Percentiles rank a stretch among this genome's conserved stretches.
phyloP scores from a whole-genome alignment of 2,329 filamentous ascomycete species.

The Claviceps sp. region DNA sequence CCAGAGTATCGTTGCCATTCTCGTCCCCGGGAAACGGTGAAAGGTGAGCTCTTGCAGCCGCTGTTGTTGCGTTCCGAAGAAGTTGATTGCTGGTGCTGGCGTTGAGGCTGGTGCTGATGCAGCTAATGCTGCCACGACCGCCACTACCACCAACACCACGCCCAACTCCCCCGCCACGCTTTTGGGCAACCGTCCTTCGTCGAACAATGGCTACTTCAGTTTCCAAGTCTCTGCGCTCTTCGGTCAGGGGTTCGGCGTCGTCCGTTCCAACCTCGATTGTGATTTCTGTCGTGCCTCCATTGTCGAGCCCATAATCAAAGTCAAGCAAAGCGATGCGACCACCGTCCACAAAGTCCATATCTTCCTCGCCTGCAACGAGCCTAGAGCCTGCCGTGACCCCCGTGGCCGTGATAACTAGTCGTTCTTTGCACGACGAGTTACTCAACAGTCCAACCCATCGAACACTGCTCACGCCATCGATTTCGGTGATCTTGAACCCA shows the following conservation, averaged over 20 bases:
- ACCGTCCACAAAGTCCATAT: slow-evolving; percentile 63
- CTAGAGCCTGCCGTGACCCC: slow-evolving; percentile 49
- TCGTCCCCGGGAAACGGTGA: slow-evolving; percentile 15
- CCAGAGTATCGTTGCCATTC: slow-evolving; percentile 38
- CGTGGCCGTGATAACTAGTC: slow-evolving; percentile 57
- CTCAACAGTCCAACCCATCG: slow-evolving; percentile 55
- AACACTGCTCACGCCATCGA: slow-evolving; percentile 52
- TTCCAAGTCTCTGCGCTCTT: slow-evolving; percentile 61
- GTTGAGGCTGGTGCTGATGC: not conserved
- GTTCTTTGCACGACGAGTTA: slow-evolving; percentile 34
- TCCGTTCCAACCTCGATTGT: slow-evolving; percentile 63
- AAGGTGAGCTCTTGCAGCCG: slow-evolving; percentile 14
- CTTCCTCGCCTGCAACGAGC: slow-evolving; percentile 52
- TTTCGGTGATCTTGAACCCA: slow-evolving; percentile 50
- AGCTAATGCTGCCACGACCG: not conserved
- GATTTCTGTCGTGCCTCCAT: slow-evolving; percentile 44
- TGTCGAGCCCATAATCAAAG: slow-evolving; percentile 48
- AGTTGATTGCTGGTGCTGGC: slow-evolving; percentile 24
- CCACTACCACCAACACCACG: not conserved
- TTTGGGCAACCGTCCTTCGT: slow-evolving; percentile 56
- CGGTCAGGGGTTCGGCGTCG: slow-evolving; percentile 55
- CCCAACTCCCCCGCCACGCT: slow-evolving; percentile 26
- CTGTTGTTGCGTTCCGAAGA: slow-evolving; percentile 35
- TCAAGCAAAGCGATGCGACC: slow-evolving; percentile 61
- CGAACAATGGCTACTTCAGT: slow-evolving; percentile 69